Evolutionary conservation across 768 basidiomycete species (phyloP).

Genomic region (Naganishia antarctica): DNA sequence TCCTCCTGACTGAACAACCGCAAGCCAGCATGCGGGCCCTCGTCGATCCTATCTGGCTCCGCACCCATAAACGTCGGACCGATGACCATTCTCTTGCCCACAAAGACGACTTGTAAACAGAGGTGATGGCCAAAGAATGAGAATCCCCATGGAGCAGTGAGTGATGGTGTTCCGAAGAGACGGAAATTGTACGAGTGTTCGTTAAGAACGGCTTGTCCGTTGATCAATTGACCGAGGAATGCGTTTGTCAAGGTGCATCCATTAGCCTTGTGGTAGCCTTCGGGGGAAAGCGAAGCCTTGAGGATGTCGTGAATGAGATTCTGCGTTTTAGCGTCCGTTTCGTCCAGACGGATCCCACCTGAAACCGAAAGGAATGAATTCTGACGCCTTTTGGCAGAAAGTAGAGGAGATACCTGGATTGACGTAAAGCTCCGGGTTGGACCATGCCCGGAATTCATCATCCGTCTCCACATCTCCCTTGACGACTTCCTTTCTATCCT

Average conservation of each 20-base stretch:
- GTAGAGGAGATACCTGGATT: constrained; percentile 31
- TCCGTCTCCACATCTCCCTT: constrained; percentile 32
- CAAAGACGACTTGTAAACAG: constrained; percentile 40
- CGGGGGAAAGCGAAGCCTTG: constrained; percentile 32
- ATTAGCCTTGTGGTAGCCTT: constrained; percentile 40
- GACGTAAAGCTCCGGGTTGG: constrained; percentile 41
- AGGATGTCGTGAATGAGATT: constrained; percentile 35
- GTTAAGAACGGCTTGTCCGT: constrained; percentile 38
- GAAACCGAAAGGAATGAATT: neutral
- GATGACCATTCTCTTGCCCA: constrained; percentile 38
- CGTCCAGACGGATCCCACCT: constrained; percentile 41
- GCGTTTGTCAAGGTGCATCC: constrained; percentile 40
- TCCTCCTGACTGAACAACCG: constrained; percentile 40
- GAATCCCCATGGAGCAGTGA: constrained; percentile 37
- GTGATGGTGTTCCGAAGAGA: constrained; percentile 27
- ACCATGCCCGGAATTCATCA: constrained; percentile 34
- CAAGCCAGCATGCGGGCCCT: constrained; percentile 36
- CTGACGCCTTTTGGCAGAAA: neutral
- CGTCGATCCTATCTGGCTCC: constrained; percentile 43
- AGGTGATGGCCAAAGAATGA: constrained; percentile 45
- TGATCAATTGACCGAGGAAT: constrained; percentile 41
- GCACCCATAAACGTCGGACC: constrained; percentile 44
- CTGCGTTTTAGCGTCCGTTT: constrained; percentile 32
- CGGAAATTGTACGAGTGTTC: constrained; percentile 43
- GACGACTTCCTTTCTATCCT: constrained; percentile 29